Conservation (phyloP, 2,329 filamentous ascomycete genomes). For the Colletotrichum phormii region DNA sequence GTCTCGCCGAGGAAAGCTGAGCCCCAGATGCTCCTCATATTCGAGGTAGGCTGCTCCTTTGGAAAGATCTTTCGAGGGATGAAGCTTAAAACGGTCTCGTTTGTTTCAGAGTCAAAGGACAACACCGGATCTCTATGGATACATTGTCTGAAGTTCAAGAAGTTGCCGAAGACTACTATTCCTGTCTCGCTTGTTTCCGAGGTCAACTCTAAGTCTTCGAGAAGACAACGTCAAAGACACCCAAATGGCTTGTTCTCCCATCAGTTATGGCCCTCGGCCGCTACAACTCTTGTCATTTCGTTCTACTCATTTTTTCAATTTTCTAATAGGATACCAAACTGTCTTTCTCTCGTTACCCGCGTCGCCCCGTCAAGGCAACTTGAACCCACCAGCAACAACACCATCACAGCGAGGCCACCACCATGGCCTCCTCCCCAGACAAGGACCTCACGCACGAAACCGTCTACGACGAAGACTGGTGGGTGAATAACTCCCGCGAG, state of each 20-base stretch:
- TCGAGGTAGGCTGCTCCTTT: background rate
- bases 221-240: background rate
- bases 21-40: background rate
- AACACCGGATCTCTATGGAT: no score
- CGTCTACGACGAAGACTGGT: background rate
- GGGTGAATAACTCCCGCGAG: background rate
- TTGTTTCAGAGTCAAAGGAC: no score
- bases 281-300: background rate
- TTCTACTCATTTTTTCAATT: no score
- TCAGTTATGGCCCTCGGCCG: background rate
- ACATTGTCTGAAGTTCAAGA: no score
- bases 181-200: background rate
- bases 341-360: no score
- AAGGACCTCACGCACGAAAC: background rate
- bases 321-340: no score
- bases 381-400: background rate
- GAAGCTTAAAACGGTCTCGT: no score
- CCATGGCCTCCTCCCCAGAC: background rate
- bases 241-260: background rate
- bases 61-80: background rate
- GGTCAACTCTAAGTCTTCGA: background rate
- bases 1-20: background rate
- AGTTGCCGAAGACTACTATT: no score
- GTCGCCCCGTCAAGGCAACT: no score
- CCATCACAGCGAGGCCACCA: background rate